phyloP scores from a whole-genome alignment of 208 protist genomes.

The Lotmaria passim region DNA sequence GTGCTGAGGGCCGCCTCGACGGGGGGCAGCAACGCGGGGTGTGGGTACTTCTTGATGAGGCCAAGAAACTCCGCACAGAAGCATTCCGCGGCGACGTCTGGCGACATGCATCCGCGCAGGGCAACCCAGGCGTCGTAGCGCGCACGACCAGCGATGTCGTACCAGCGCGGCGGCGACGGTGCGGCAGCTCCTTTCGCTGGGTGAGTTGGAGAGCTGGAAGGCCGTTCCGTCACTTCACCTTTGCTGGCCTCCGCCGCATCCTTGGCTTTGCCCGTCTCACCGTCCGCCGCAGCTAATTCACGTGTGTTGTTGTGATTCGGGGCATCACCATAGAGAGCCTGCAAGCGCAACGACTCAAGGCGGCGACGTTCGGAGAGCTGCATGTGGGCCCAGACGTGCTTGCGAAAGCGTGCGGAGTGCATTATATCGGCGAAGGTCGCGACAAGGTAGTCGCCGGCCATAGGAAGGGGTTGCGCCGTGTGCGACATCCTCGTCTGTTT shows the following conservation, averaged over 20 bases:
- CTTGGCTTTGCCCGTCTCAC: background rate
- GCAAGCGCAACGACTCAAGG: slow-evolving; percentile 67
- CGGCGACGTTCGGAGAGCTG: slow-evolving; percentile 41
- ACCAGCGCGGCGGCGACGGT: slow-evolving; percentile 47
- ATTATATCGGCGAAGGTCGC: slow-evolving; percentile 44
- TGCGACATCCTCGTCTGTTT: slow-evolving; percentile 12
- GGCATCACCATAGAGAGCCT: slow-evolving; percentile 77
- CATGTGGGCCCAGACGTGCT: slow-evolving; percentile 48
- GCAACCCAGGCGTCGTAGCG: slow-evolving; percentile 52
- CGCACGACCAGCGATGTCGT: slow-evolving; percentile 60
- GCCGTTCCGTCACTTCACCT: background rate
- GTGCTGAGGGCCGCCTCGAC: slow-evolving; percentile 61
- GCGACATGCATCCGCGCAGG: slow-evolving; percentile 67
- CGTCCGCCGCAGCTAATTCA: background rate
- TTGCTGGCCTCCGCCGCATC: background rate
- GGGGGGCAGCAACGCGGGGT: slow-evolving; percentile 48
- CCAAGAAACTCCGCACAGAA: slow-evolving; percentile 78
- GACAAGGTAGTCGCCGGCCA: slow-evolving; percentile 35
- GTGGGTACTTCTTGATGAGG: slow-evolving; percentile 50
- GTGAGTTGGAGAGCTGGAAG: background rate
- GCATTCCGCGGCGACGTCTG: slow-evolving; percentile 61
- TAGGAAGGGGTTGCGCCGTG: slow-evolving; percentile 5
- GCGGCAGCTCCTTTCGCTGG: too few relatives aligned
- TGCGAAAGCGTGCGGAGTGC: slow-evolving; percentile 38
- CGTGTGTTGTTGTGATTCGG: slow-evolving; percentile 24